Evolutionary conservation across 2,329 filamentous ascomycete genomes (phyloP), one percentile per base, ranked within the genome.

Genomic region (Hypoxylon rubiginosum): DNA sequence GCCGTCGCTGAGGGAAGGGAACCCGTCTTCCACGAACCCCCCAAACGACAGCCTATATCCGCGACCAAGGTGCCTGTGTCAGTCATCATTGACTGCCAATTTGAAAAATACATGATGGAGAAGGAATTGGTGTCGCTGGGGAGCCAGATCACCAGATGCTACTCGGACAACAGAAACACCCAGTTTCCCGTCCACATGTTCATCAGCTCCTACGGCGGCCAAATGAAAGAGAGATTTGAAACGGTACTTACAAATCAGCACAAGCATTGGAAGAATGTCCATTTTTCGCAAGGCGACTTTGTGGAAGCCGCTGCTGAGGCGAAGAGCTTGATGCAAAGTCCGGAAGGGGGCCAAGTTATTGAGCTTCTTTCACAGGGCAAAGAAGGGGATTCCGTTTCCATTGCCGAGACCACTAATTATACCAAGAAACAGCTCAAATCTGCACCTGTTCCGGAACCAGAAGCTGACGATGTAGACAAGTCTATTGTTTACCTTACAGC

Each of bases 51-150:
- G 50, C 72, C 74, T 73, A 45, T 68, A 64, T 69, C 56, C 49
- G 69, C 64, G n/a, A 74, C 80, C 46, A 81, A 84, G 52, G 85
- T 97, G 0, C 94, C 94, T 1, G 82, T 98, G 21, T 88, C 92
- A 0, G 82, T 99, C 70, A 84, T 99, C 64, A 82, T 99, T 68
- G 96, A 99, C 81, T 98, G 95, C 80, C 90, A 92, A 71, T 99
- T 97, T 77, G 94, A 99, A 78, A 84, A 92, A 45, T 87, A 94
- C 75, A 99, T 99, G 96, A 85, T 85, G 54, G 92, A 95, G 39
- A 91, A 92, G 72, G 96, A 99, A 80, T 84, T 92, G 30, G 90
- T 94, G 59, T 97, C 93, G 4, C 85, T 99, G 11, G 88, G 88
- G 1, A 88, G 90, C 62, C 96, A 99, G 79, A 85, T 99, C 67